These are phyloP conservation scores for Teratosphaeria destructans DNA, from an alignment of 2,329 filamentous ascomycete genomes.

Conservation along the genomic window DNA sequence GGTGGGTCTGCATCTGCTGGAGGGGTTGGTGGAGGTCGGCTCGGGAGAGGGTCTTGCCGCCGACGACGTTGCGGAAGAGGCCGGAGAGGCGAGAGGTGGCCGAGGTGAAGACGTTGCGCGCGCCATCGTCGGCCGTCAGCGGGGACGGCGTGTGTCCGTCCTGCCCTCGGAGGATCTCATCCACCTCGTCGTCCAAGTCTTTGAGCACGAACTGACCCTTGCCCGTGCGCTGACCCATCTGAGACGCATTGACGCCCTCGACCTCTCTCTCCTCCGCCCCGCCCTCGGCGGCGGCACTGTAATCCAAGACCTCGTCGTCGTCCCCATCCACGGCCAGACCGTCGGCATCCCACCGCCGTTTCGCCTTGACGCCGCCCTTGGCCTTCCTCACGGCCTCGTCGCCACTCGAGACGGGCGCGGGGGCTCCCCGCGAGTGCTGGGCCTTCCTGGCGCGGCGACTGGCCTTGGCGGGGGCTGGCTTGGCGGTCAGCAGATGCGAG, in stretches of 20 bases:
- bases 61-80: conserved; percentile 88
- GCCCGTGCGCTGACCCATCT: conserved; percentile 74
- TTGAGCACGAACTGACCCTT: conserved; percentile 91
- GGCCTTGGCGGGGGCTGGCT: conserved; percentile 64
- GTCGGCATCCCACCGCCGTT: conserved; percentile 85
- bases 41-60: conserved; percentile 83
- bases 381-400: conserved; percentile 58
- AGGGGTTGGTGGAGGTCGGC: conserved; percentile 84
- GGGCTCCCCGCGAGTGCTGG: conserved; percentile 33
- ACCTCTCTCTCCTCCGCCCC: conserved; percentile 41
- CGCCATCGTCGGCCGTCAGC: conserved; percentile 19
- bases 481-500: conserved; percentile 59
- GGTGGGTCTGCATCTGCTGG: conserved; percentile 90
- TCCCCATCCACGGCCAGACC: conserved; percentile 76
- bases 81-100: conserved; percentile 75
- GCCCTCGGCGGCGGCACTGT: conserved; percentile 57
- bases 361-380: conserved; percentile 61
- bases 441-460: conserved; percentile 73
- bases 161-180: conserved; percentile 76
- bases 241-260: conserved; percentile 64
- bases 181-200: conserved; percentile 86
- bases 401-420: conserved; percentile 64
- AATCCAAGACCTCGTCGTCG: conserved; percentile 71
- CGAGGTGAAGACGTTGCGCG: conserved; percentile 62
- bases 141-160: conserved; percentile 53